Conservation (phyloP, 2,329 filamentous ascomycete species). For the Stachybotrys chartarum region DNA sequence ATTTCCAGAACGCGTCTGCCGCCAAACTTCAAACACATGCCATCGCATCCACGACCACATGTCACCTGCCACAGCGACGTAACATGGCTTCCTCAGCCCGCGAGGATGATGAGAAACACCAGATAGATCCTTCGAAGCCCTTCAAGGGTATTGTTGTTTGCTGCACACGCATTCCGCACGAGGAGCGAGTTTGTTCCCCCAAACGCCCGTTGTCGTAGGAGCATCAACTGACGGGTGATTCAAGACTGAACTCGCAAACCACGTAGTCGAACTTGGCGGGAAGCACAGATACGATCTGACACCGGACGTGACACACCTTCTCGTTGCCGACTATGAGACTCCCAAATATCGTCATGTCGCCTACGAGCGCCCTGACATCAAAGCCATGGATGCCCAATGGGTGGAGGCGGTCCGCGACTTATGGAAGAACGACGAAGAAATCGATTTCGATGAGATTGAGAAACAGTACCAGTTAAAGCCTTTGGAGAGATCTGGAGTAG, state of each 20-base stretch:
- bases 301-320: slow-evolving; percentile 89
- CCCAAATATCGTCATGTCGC: slow-evolving; percentile 95
- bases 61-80: not conserved
- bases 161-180: slow-evolving; percentile 77
- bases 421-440: slow-evolving; percentile 77
- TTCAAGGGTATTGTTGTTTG: slow-evolving; percentile 71
- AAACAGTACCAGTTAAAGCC: slow-evolving; percentile 55
- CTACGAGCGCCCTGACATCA: slow-evolving; percentile 78
- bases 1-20: not conserved
- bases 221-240: not conserved
- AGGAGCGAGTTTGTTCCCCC: slow-evolving; percentile 58
- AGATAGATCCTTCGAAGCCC: slow-evolving; percentile 53
- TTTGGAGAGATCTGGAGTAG: slow-evolving; percentile 47
- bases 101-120: slow-evolving; percentile 17
- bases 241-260: slow-evolving; percentile 50
- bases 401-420: slow-evolving; percentile 69
- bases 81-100: slow-evolving; percentile 20
- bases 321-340: slow-evolving; percentile 84
- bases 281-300: slow-evolving; percentile 85
- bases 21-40: not conserved
- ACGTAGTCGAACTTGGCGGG: slow-evolving; percentile 77
- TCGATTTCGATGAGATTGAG: slow-evolving; percentile 67
- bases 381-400: slow-evolving; percentile 76
- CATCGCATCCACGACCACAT: not conserved
- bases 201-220: not conserved